These are phyloP conservation scores for Xylariaceae sp. DNA, from an alignment of 2,329 filamentous ascomycete genomes.

Conservation along the genomic window DNA sequence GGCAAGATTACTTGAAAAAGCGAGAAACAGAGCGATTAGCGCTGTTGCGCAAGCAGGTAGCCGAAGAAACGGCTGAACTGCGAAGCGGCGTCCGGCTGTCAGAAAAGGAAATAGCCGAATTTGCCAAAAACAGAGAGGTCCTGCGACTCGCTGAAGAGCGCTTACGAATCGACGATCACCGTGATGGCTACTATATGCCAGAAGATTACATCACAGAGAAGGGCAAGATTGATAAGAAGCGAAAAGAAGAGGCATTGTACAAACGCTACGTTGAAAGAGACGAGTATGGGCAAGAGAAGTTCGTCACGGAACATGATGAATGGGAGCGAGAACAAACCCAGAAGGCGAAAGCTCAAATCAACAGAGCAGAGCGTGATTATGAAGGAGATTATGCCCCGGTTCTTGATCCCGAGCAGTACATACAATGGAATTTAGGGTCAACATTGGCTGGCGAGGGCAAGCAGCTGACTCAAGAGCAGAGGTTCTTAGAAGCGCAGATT, in stretches of 20 bases:
- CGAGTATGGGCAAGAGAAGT: slow-evolving; percentile 85
- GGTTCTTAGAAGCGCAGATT: slow-evolving; percentile 78
- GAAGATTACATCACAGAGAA: slow-evolving; percentile 96
- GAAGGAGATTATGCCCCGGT: slow-evolving; percentile 91
- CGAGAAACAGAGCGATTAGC: slow-evolving; percentile 85
- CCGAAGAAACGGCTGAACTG: slow-evolving; percentile 83
- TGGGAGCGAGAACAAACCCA: slow-evolving; percentile 91
- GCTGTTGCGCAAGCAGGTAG: slow-evolving; percentile 86
- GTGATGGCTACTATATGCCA: slow-evolving; percentile 90
- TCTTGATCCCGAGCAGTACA: slow-evolving; percentile 86
- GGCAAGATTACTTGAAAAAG: slow-evolving; percentile 94
- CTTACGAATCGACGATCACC: slow-evolving; percentile 85
- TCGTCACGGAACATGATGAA: slow-evolving; percentile 91
- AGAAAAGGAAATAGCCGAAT: slow-evolving; percentile 82
- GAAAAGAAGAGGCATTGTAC: slow-evolving; percentile 89
- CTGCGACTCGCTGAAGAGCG: slow-evolving; percentile 83
- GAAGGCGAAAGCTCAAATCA: slow-evolving; percentile 87
- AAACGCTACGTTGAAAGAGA: slow-evolving; percentile 88
- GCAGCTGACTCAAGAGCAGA: slow-evolving; percentile 77
- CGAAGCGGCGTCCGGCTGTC: slow-evolving; percentile 77
- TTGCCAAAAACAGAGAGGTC: slow-evolving; percentile 85
- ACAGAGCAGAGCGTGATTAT: slow-evolving; percentile 73
- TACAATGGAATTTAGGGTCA: slow-evolving; percentile 81
- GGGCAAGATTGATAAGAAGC: slow-evolving; percentile 83
- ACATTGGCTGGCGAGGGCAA: slow-evolving; percentile 74